Evolutionary conservation across 768 basidiomycete species (phyloP).

Genomic region (Suillus occidentalis): DNA sequence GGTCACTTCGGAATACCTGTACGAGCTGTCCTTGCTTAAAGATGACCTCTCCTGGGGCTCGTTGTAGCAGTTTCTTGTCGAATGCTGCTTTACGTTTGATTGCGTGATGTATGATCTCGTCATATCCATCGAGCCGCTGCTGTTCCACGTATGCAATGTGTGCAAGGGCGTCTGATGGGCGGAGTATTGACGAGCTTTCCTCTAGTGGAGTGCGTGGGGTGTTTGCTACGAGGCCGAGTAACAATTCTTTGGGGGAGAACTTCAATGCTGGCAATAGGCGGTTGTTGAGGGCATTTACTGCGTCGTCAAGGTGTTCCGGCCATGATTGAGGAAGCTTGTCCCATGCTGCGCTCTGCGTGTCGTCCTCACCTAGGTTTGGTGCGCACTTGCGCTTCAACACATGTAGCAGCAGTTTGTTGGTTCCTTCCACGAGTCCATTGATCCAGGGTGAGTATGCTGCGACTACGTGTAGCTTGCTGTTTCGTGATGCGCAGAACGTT

Average conservation of each 20-base stretch:
- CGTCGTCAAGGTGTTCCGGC: slow-evolving; percentile 32
- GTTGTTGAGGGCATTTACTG: slow-evolving; percentile 17
- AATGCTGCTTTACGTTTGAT: slow-evolving; percentile 26
- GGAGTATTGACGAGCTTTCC: background rate
- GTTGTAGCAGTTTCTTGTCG: slow-evolving; percentile 22
- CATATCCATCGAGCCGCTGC: slow-evolving; percentile 32
- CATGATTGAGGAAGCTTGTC: slow-evolving; percentile 28
- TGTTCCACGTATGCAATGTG: slow-evolving; percentile 33
- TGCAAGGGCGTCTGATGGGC: background rate
- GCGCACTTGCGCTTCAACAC: slow-evolving; percentile 31
- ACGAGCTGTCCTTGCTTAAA: slow-evolving; percentile 32
- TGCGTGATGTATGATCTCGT: slow-evolving; percentile 21
- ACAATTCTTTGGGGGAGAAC: slow-evolving; percentile 12
- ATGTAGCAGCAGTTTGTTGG: slow-evolving; percentile 33
- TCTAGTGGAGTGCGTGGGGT: slow-evolving; percentile 7
- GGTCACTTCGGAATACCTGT: slow-evolving; percentile 29
- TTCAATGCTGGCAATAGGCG: slow-evolving; percentile 14
- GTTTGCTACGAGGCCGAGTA: slow-evolving; percentile 11
- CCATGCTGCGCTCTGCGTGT: slow-evolving; percentile 12
- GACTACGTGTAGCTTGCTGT: slow-evolving; percentile 18
- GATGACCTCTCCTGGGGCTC: slow-evolving; percentile 14
- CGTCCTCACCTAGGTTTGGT: slow-evolving; percentile 32
- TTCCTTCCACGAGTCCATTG: slow-evolving; percentile 17
- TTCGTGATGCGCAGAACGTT: slow-evolving; percentile 23
- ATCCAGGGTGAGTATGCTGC: slow-evolving; percentile 43